Percentiles rank a stretch among this genome's conserved stretches.
Conservation (phyloP, 1,139 yeast species). For the Hansenula lynferdii region DNA sequence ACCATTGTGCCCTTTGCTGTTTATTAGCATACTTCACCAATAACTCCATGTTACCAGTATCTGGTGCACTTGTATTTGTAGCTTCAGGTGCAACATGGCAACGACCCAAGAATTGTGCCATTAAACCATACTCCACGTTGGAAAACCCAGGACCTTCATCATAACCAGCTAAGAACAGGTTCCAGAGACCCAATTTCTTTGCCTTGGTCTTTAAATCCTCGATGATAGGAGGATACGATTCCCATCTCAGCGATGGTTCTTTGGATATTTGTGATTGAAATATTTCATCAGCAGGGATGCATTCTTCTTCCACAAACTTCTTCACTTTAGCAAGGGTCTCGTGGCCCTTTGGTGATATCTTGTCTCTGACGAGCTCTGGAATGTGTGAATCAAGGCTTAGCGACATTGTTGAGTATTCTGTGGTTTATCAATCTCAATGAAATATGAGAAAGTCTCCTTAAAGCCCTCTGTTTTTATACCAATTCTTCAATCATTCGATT, state of each 20-base stretch:
- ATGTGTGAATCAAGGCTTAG: constrained; percentile 19
- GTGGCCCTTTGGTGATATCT: constrained; percentile 44
- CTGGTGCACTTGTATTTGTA: constrained; percentile 64
- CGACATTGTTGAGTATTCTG: constrained; percentile 3
- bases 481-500: no score
- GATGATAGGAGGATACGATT: constrained; percentile 42
- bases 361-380: constrained; percentile 33
- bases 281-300: constrained; percentile 52
- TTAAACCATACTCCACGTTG: constrained; percentile 63
- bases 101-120: constrained; percentile 66
- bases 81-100: constrained; percentile 56
- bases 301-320: constrained; percentile 54
- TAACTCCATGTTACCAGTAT: constrained; percentile 74
- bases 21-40: constrained; percentile 54
- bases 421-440: no score
- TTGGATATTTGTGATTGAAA: constrained; percentile 37
- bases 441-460: no score
- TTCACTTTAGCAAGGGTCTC: constrained; percentile 46
- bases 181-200: constrained; percentile 56
- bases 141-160: constrained; percentile 61
- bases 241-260: constrained; percentile 46
- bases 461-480: no score
- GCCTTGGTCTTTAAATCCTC: constrained; percentile 55
- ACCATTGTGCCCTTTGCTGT: constrained; percentile 49
- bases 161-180: constrained; percentile 54